Percentiles rank a stretch among this genome's conserved stretches.
These are phyloP conservation scores for Oryza punctata DNA, from an alignment of 176 grass and related monocot species.

Conservation along the genomic window DNA sequence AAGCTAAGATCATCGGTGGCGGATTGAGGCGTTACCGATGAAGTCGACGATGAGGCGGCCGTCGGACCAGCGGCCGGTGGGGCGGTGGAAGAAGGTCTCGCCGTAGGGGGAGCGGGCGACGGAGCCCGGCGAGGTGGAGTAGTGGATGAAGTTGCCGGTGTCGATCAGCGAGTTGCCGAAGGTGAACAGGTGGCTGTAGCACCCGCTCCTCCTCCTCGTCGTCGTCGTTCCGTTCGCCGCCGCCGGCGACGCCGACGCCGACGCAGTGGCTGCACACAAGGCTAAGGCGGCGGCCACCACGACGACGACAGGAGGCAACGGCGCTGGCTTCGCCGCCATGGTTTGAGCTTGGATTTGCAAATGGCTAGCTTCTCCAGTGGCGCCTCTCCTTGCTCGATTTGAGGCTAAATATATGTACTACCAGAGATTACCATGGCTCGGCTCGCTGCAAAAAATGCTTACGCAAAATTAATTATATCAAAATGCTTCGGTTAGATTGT, in stretches of 20 bases:
- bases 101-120: constrained; percentile 57
- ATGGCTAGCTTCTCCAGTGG: background rate
- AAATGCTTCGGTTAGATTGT: background rate
- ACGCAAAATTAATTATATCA: background rate
- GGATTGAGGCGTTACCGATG: constrained; percentile 37
- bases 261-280: background rate
- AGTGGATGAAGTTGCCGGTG: constrained; percentile 71
- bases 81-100: constrained; percentile 76
- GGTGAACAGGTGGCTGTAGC: constrained; percentile 57
- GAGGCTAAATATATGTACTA: background rate
- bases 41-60: constrained; percentile 77
- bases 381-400: background rate
- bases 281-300: background rate
- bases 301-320: background rate
- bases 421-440: background rate
- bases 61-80: constrained; percentile 75
- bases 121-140: constrained; percentile 41
- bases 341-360: background rate
- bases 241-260: no score
- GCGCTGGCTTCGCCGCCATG: background rate
- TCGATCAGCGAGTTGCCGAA: constrained; percentile 80
- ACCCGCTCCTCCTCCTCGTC: background rate
- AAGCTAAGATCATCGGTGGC: no score
- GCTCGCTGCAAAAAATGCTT: background rate
- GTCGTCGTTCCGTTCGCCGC: background rate